phyloP scores from a whole-genome alignment of 2,329 filamentous ascomycete species.

The Cercospora zeae-maydis region DNA sequence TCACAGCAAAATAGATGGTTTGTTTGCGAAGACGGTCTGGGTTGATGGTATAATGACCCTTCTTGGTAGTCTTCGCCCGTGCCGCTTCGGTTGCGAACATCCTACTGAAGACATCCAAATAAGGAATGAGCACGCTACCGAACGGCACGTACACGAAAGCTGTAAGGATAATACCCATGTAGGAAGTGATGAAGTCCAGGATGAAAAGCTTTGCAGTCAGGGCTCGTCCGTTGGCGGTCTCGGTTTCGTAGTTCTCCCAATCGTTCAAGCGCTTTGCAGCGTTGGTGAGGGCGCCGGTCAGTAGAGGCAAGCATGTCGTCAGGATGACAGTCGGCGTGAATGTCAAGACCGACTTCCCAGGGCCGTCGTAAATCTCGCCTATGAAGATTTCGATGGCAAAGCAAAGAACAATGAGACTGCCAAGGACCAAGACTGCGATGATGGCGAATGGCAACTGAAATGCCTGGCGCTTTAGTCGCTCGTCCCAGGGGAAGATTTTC shows the following conservation, averaged over 20 bases:
- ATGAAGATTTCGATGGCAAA: conserved; percentile 96
- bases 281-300: conserved; percentile 69
- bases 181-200: conserved; percentile 94
- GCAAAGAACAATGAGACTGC: conserved; percentile 76
- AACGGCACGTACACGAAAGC: conserved; percentile 95
- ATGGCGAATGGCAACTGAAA: conserved; percentile 83
- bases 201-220: conserved; percentile 92
- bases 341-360: conserved; percentile 78
- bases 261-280: conserved; percentile 75
- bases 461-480: conserved; percentile 71
- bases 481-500: conserved; percentile 70
- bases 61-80: conserved; percentile 49
- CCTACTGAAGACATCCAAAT: conserved; percentile 75
- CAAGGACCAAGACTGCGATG: conserved; percentile 66
- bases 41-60: conserved; percentile 68
- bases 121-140: conserved; percentile 75
- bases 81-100: conserved; percentile 71
- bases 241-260: conserved; percentile 88
- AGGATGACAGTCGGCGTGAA: conserved; percentile 87
- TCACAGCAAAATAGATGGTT: conserved; percentile 94
- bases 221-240: conserved; percentile 76
- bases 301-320: conserved; percentile 73
- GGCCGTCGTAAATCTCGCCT: conserved; percentile 86
- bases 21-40: conserved; percentile 79
- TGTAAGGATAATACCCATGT: conserved; percentile 85